These are phyloP conservation scores for Coniella lustricola DNA, from an alignment of 2,329 filamentous ascomycete genomes.

Conservation along the genomic window DNA sequence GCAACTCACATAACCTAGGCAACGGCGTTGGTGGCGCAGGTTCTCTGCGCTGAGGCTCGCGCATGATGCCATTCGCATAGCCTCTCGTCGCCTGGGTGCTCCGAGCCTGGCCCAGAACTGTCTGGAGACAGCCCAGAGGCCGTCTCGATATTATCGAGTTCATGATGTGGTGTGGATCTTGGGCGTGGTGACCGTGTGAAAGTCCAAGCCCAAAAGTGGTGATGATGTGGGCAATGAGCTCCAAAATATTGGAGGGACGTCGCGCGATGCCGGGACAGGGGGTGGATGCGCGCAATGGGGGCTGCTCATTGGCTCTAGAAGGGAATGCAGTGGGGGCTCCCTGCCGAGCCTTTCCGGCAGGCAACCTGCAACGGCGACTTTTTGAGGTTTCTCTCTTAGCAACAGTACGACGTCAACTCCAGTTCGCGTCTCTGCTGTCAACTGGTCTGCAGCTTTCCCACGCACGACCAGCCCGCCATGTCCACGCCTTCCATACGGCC, in stretches of 20 bases:
- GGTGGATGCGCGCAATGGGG: not conserved
- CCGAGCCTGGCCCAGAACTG: slow-evolving; percentile 51
- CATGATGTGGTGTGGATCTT: slow-evolving; percentile 29
- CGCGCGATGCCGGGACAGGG: slow-evolving; percentile 2
- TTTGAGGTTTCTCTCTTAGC: slow-evolving; percentile 2
- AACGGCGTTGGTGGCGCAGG: slow-evolving; percentile 24
- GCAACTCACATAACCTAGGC: slow-evolving; percentile 23
- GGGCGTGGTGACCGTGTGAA: slow-evolving; percentile 6
- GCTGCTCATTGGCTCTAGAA: not conserved
- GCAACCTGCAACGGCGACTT: slow-evolving; percentile 5
- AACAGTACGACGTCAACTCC: not conserved
- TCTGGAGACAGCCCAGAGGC: slow-evolving; percentile 66
- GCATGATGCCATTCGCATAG: slow-evolving; percentile 11
- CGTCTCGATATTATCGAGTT: slow-evolving; percentile 58
- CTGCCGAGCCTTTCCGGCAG: not conserved
- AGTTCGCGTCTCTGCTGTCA: not conserved
- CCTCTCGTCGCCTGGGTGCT: slow-evolving; percentile 29
- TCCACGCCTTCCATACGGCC: slow-evolving; percentile 17
- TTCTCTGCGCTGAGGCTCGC: slow-evolving; percentile 3
- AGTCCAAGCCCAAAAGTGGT: slow-evolving; percentile 2
- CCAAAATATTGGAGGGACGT: slow-evolving; percentile 14
- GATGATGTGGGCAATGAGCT: slow-evolving; percentile 16
- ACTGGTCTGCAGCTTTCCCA: not conserved
- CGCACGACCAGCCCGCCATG: slow-evolving; percentile 16
- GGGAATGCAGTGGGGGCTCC: not conserved